These are phyloP conservation scores for Dothistroma septosporum DNA, from an alignment of 2,329 filamentous ascomycete genomes.

Conservation along the genomic window DNA sequence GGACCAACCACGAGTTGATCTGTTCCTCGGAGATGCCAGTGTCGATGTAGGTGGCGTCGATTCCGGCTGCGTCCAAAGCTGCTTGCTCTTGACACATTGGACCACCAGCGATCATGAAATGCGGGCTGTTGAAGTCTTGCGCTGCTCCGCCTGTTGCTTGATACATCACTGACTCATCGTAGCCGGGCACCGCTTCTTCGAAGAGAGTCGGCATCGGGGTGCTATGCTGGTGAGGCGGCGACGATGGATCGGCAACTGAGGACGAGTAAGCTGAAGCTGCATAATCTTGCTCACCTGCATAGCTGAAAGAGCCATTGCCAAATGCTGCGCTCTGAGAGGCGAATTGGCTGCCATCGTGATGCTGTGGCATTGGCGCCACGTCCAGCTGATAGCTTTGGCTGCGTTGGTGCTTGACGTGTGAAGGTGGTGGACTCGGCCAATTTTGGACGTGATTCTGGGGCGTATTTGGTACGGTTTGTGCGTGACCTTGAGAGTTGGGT, in stretches of 20 bases:
- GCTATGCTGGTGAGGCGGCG: conserved; percentile 37
- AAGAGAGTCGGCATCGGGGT: conserved; percentile 37
- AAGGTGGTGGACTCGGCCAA: conserved; percentile 34
- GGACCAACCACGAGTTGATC: conserved; percentile 47
- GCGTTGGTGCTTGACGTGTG: conserved; percentile 30
- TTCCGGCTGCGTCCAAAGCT: conserved; percentile 46
- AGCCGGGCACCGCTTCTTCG: conserved; percentile 32
- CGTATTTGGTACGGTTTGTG: conserved; percentile 51
- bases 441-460: conserved; percentile 39
- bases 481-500: conserved; percentile 30
- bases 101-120: conserved; percentile 30
- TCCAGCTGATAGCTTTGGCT: conserved; percentile 46
- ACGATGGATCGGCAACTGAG: conserved; percentile 46
- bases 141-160: conserved; percentile 30
- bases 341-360: conserved; percentile 12
- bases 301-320: conserved; percentile 36
- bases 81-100: conserved; percentile 34
- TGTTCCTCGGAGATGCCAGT: conserved; percentile 87
- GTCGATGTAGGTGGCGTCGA: conserved; percentile 60
- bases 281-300: conserved; percentile 42
- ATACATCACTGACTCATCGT: conserved; percentile 20
- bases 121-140: conserved; percentile 31
- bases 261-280: conserved; percentile 49
- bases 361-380: conserved; percentile 52
- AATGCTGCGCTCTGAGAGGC: conserved; percentile 23